phyloP scores from a whole-genome alignment of 2,329 filamentous ascomycete genomes.

The Tolypocladium capitatum region DNA sequence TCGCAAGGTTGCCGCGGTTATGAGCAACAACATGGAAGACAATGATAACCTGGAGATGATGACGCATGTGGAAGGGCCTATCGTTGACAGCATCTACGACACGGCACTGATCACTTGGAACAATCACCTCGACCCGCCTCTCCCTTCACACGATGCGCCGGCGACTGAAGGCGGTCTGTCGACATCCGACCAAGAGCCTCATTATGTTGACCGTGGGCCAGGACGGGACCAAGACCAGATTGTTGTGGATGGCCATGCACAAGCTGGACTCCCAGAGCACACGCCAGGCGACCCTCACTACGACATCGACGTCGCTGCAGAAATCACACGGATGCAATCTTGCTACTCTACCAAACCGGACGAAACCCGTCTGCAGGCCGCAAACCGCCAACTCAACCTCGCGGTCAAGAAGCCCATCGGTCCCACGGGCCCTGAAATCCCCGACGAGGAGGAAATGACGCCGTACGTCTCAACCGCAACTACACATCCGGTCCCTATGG shows the following conservation, averaged over 20 bases:
- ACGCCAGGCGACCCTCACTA: slow-evolving; percentile 48
- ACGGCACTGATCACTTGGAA: slow-evolving; percentile 62
- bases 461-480: slow-evolving; percentile 40
- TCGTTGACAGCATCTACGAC: slow-evolving; percentile 66
- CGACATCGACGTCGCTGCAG: slow-evolving; percentile 44
- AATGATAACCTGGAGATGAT: slow-evolving; percentile 78
- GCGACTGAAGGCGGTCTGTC: neutral
- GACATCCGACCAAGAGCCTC: neutral
- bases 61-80: slow-evolving; percentile 59
- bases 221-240: neutral
- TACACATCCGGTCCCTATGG: slow-evolving; percentile 52
- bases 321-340: slow-evolving; percentile 49
- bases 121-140: slow-evolving; percentile 29
- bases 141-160: slow-evolving; percentile 1
- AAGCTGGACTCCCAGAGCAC: slow-evolving; percentile 34
- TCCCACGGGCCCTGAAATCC: slow-evolving; percentile 39
- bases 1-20: slow-evolving; percentile 53
- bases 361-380: slow-evolving; percentile 43
- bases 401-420: slow-evolving; percentile 37
- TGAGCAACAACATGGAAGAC: slow-evolving; percentile 69
- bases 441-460: slow-evolving; percentile 43
- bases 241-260: neutral
- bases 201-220: neutral
- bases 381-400: slow-evolving; percentile 54
- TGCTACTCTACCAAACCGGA: slow-evolving; percentile 33